phyloP scores from a whole-genome alignment of 2,329 filamentous ascomycete species.

The Aspergillus sojae region DNA sequence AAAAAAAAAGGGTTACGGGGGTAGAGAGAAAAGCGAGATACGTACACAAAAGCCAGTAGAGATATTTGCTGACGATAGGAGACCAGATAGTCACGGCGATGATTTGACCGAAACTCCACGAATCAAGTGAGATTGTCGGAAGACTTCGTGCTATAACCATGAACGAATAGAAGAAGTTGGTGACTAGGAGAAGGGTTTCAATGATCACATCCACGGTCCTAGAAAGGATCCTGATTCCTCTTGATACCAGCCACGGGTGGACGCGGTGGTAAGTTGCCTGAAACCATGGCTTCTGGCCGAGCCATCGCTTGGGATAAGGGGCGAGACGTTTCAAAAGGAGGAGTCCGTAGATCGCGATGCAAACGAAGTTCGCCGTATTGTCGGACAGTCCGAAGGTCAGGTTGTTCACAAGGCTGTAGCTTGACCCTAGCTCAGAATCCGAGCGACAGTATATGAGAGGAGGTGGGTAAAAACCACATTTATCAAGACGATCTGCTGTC shows the following conservation, averaged over 20 bases:
- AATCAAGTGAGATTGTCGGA: background rate
- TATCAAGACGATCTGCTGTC: background rate
- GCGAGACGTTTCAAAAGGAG: background rate
- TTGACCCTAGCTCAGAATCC: background rate
- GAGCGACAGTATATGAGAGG: background rate
- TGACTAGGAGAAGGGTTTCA: background rate
- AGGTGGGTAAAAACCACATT: background rate
- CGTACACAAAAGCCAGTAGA: background rate
- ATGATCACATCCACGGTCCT: background rate
- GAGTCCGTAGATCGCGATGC: background rate
- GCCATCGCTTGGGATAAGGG: background rate
- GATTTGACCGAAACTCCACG: constrained; percentile 3
- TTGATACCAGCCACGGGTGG: background rate
- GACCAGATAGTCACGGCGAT: constrained; percentile 3
- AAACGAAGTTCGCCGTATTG: background rate
- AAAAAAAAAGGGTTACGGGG: background rate
- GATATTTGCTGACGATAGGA: constrained; percentile 4
- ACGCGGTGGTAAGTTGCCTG: background rate
- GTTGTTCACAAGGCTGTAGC: background rate
- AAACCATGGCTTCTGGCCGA: background rate
- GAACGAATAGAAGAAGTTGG: background rate
- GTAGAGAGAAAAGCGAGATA: background rate
- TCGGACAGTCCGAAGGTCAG: background rate
- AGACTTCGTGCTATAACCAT: background rate
- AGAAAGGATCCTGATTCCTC: background rate